phyloP scores from a whole-genome alignment of 1,284 basidiomycete genomes.

The Naganishia albida region DNA sequence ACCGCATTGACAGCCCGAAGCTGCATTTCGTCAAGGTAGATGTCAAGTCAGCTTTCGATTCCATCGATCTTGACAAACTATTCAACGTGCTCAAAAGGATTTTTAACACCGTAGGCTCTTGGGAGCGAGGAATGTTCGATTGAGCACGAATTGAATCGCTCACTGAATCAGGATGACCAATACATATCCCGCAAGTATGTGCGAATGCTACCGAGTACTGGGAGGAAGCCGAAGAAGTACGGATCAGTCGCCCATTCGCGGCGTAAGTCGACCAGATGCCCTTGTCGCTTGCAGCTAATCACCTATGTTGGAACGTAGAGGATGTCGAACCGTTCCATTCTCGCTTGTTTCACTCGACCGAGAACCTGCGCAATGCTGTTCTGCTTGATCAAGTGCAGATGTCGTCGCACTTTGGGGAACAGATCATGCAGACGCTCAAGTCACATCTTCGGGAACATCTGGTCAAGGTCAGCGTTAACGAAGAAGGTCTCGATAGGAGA shows the following conservation, averaged over 20 bases:
- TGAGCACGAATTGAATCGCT: background rate
- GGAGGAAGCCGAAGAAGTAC: slow-evolving; percentile 62
- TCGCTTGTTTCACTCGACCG: slow-evolving; percentile 45
- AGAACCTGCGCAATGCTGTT: slow-evolving; percentile 70
- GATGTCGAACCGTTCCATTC: slow-evolving; percentile 15
- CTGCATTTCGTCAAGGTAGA: slow-evolving; percentile 96
- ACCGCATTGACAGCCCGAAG: slow-evolving; percentile 62
- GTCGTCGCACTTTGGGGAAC: slow-evolving; percentile 17
- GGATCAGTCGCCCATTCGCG: slow-evolving; percentile 67
- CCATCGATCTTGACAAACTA: slow-evolving; percentile 85
- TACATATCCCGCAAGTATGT: slow-evolving; percentile 59
- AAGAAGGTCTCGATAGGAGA: no score
- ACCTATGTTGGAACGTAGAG: background rate
- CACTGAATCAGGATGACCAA: slow-evolving; percentile 5
- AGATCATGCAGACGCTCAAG: slow-evolving; percentile 10
- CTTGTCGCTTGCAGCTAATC: slow-evolving; percentile 1
- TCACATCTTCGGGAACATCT: slow-evolving; percentile 10
- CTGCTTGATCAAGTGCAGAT: slow-evolving; percentile 75
- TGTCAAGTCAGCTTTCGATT: slow-evolving; percentile 93
- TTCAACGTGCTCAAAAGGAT: slow-evolving; percentile 72
- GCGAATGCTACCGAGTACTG: slow-evolving; percentile 60
- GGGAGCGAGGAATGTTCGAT: background rate
- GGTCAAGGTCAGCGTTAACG: slow-evolving; percentile 7
- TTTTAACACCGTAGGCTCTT: slow-evolving; percentile 67
- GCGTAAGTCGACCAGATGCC: slow-evolving; percentile 54